Percentiles rank a stretch among this genome's conserved stretches.
These are phyloP conservation scores for Aspergillus baeticus DNA, from an alignment of 495 filamentous ascomycete species.

Conservation along the genomic window DNA sequence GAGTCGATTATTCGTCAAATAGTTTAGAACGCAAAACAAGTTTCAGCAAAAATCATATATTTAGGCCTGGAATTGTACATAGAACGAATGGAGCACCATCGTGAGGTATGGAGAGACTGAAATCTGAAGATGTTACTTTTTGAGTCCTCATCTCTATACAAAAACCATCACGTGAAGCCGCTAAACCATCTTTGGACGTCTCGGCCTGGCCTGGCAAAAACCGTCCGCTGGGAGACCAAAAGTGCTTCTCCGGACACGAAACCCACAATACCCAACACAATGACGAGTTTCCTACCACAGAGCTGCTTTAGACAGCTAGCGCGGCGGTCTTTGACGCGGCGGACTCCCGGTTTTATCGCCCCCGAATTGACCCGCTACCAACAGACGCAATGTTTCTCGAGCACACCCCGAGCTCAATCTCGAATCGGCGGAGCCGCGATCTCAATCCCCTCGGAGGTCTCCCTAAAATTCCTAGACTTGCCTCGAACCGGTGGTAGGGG, in stretches of 20 bases:
- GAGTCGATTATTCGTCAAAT: not conserved
- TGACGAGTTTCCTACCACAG: slow-evolving; percentile 36
- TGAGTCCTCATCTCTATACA: slow-evolving; percentile 8
- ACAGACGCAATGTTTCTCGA: slow-evolving; percentile 66
- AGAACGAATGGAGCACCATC: not conserved
- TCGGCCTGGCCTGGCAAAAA: slow-evolving; percentile 34
- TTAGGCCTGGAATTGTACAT: not conserved
- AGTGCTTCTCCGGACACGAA: slow-evolving; percentile 19
- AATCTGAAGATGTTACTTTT: not conserved
- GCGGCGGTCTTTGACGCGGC: slow-evolving; percentile 29
- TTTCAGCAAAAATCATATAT: not conserved
- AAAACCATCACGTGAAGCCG: slow-evolving; percentile 23
- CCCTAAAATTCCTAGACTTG: slow-evolving; percentile 61
- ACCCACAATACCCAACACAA: slow-evolving; percentile 26
- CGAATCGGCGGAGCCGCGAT: slow-evolving; percentile 83
- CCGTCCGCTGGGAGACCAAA: slow-evolving; percentile 27
- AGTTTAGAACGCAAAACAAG: not conserved
- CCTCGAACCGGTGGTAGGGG: slow-evolving; percentile 50
- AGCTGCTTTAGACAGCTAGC: slow-evolving; percentile 45
- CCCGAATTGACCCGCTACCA: slow-evolving; percentile 62
- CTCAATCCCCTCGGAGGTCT: slow-evolving; percentile 80
- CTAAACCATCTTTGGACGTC: slow-evolving; percentile 24
- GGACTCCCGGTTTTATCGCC: slow-evolving; percentile 64
- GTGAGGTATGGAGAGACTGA: not conserved
- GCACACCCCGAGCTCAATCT: slow-evolving; percentile 61